Percentiles rank a stretch among this genome's conserved stretches.
These are phyloP conservation scores for Cladochytrium replicatum DNA, from an alignment of 192 early-diverging fungal genomes.

Conservation along the genomic window DNA sequence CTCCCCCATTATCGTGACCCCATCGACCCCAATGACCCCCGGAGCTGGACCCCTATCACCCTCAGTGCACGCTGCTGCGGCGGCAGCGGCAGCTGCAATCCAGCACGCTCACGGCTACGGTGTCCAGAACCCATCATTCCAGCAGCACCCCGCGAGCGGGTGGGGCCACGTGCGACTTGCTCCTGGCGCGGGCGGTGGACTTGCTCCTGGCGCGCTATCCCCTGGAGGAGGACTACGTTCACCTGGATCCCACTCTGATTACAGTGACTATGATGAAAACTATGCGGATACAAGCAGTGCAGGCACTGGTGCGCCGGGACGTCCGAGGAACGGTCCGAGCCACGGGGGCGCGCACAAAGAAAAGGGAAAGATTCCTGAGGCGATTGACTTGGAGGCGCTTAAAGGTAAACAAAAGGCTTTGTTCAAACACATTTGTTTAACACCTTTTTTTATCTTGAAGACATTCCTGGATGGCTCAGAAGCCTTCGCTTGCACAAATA, in stretches of 20 bases:
- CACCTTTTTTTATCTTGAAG: constrained; percentile 26
- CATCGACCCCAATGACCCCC: too few relatives aligned
- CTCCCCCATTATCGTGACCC: too few relatives aligned
- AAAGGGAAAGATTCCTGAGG: constrained; percentile 62
- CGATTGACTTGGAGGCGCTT: constrained; percentile 62
- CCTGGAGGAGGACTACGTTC: constrained; percentile 15
- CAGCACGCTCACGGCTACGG: too few relatives aligned
- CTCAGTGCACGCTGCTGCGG: too few relatives aligned
- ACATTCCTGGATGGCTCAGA: constrained; percentile 89
- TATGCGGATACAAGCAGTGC: too few relatives aligned
- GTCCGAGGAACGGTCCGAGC: constrained; percentile 4
- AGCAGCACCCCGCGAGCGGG: constrained; percentile 27
- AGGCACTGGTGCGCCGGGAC: too few relatives aligned
- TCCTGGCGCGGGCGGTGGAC: constrained; percentile 4
- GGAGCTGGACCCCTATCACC: too few relatives aligned
- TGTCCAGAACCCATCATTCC: too few relatives aligned
- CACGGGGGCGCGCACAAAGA: constrained; percentile 43
- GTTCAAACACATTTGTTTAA: neutral
- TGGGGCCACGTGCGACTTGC: constrained; percentile 38
- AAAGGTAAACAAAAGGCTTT: too few relatives aligned
- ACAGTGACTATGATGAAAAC: constrained; percentile 23
- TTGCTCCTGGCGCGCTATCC: constrained; percentile 22
- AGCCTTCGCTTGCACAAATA: constrained; percentile 94
- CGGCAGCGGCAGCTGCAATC: too few relatives aligned
- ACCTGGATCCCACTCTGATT: constrained; percentile 24